Base-by-base conservation (phyloP, 345 rosid genomes). In the Cardamine occulta region DNA sequence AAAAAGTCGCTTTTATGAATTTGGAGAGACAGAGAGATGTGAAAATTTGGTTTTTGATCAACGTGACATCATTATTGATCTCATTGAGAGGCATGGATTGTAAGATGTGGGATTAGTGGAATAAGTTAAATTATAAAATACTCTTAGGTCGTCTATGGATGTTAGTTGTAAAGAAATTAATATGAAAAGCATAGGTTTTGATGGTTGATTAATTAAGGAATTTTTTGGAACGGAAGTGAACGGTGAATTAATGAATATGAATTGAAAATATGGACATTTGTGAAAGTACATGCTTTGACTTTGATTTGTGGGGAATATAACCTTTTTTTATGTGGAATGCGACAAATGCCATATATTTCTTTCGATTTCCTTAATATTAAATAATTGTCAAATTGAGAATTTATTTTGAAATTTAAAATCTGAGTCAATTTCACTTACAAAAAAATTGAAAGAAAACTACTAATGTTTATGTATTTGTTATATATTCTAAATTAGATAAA, bases 61-160 rank as follows among this genome's bases (percentile, higher is more conserved):
- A 61, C 70, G 58, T 76, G 75, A 61, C 32, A 54, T 69, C 80
- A 37, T 39, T 76, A 45, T 24, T 45, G 39, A 70, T 56, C 26
- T 70, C 71, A 70, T 54, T 70, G 60, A 69, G 54, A 69, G 64
- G 74, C 74, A 61, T 52, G 69, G 8, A 61, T 28, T 47, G 23
- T 7, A 47, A 47, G 23, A 23, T 47, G 52, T 47, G 52, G 51
- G 2, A 47, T 47, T 47, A 47, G 74, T 68, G 23, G 73, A 47
- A 12, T 57, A 44, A 42, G 34, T 55, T 65, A 18, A 54, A 2
- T 4, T 42, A 64, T 18, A 15, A 42, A 37, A 59, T 53, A 60
- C 1, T 2, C 2, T 13, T 40, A 24, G 29, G 63, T 51, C 59
- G 10, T 8, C 9, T 8, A 68, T 24, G 35, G 37, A 44, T 12